These are phyloP conservation scores for Obba rivulosa DNA, from an alignment of 768 basidiomycete species.

Conservation along the genomic window DNA sequence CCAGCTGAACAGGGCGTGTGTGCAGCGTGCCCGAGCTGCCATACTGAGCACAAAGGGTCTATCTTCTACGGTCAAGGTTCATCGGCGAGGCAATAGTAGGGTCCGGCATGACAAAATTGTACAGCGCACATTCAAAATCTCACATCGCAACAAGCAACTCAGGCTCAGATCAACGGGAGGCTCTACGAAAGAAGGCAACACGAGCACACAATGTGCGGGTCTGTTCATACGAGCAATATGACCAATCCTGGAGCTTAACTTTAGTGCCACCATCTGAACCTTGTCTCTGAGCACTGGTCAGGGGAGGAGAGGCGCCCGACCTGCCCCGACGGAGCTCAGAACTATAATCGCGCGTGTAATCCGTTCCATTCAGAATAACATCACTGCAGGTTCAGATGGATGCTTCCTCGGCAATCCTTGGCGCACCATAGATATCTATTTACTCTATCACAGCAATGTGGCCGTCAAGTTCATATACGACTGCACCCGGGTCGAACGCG, in stretches of 20 bases:
- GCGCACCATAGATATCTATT: too few relatives aligned
- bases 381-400: too few relatives aligned
- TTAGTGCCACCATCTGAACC: conserved; percentile 12
- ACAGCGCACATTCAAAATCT: conserved; percentile 7
- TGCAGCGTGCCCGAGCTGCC: conserved; percentile 55
- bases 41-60: conserved; percentile 49
- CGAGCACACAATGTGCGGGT: conserved; percentile 19
- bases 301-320: not conserved
- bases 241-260: conserved; percentile 19
- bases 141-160: conserved; percentile 23
- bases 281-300: conserved; percentile 11
- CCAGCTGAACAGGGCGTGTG: conserved; percentile 56
- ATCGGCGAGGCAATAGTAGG: conserved; percentile 19
- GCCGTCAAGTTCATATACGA: too few relatives aligned
- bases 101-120: conserved; percentile 21
- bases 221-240: conserved; percentile 14
- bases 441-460: too few relatives aligned
- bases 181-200: conserved; percentile 21
- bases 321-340: not conserved
- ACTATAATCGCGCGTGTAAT: not conserved
- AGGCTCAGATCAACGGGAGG: conserved; percentile 19
- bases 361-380: too few relatives aligned
- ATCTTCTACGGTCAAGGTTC: conserved; percentile 16
- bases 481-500: too few relatives aligned
- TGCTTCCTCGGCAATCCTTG: too few relatives aligned